Evolutionary conservation across 371 early-diverging fungal genomes (phyloP).

Genomic region (Syncephalastrum monosporum): DNA sequence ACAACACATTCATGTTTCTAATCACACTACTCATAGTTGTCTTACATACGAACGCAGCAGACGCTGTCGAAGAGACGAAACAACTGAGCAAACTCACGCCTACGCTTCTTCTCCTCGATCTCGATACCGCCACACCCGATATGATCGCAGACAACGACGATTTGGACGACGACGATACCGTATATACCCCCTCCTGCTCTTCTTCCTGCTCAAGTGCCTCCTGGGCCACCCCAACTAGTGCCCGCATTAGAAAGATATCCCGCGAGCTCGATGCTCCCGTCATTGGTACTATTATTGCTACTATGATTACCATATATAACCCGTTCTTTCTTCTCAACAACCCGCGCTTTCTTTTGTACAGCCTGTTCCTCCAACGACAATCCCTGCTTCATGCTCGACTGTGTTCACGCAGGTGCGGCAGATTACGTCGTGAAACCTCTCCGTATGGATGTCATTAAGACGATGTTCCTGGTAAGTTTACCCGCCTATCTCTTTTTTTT

Average conservation of each 20-base stretch:
- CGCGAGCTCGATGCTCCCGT: constrained; percentile 8
- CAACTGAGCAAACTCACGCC: constrained; percentile 4
- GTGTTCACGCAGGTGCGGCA: constrained; percentile 49
- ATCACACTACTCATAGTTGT: background rate
- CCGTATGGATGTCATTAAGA: constrained; percentile 47
- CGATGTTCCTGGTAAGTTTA: constrained; percentile 46
- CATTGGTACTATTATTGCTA: constrained; percentile 5
- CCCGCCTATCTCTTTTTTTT: background rate
- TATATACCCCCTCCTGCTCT: constrained; percentile 14
- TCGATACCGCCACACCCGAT: constrained; percentile 10
- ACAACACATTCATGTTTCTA: too few relatives aligned
- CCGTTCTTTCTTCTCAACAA: too few relatives aligned
- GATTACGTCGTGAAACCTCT: constrained; percentile 52
- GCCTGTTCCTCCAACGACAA: constrained; percentile 32
- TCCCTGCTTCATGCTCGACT: constrained; percentile 34
- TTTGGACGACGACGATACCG: constrained; percentile 9
- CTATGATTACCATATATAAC: background rate
- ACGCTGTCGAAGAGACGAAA: constrained; percentile 2
- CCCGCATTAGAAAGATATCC: constrained; percentile 7
- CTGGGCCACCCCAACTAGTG: constrained; percentile 2
- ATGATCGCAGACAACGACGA: constrained; percentile 4
- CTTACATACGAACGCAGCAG: background rate
- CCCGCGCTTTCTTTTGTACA: constrained; percentile 5
- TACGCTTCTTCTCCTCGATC: constrained; percentile 17
- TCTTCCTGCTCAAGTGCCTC: constrained; percentile 6